A percentile compares a stretch with the other conserved stretches of the same genome.
Evolutionary conservation across 352 stramenopile genomes (phyloP).

Genomic region (Thalassiosira pacifica): DNA sequence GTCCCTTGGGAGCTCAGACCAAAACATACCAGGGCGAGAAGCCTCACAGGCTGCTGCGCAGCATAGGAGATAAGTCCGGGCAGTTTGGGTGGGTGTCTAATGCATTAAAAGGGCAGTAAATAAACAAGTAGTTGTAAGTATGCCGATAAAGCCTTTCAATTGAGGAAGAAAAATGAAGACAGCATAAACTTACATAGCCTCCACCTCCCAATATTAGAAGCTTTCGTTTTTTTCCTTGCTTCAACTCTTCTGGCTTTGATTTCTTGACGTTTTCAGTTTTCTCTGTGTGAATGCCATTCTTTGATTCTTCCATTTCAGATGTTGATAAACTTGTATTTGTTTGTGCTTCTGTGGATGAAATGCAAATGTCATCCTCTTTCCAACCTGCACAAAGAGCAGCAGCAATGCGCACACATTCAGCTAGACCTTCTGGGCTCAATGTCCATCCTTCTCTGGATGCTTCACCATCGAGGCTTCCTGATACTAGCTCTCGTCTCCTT

Average conservation of each 20-base stretch:
- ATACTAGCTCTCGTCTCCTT: constrained; percentile 60
- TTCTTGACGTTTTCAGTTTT: too few relatives aligned
- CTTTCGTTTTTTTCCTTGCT: constrained; percentile 60
- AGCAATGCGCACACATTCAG: constrained; percentile 59
- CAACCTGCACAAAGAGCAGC: constrained; percentile 43
- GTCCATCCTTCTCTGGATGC: constrained; percentile 55
- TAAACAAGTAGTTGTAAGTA: too few relatives aligned
- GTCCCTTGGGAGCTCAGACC: constrained; percentile 51
- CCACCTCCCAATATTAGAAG: constrained; percentile 85
- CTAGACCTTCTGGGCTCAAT: constrained; percentile 57
- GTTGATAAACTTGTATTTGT: too few relatives aligned
- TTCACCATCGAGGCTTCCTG: constrained; percentile 17
- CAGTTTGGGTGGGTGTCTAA: constrained; percentile 82
- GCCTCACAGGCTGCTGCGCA: constrained; percentile 76
- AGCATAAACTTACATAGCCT: constrained; percentile 69
- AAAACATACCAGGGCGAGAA: constrained; percentile 52
- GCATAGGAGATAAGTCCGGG: constrained; percentile 78
- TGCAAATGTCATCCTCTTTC: constrained; percentile 33
- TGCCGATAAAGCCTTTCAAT: too few relatives aligned
- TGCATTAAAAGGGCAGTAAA: too few relatives aligned
- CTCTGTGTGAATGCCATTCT: too few relatives aligned
- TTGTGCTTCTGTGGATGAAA: neutral
- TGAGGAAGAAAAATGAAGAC: neutral
- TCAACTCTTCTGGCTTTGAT: constrained; percentile 8
- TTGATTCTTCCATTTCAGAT: too few relatives aligned